Conservation (phyloP, 495 filamentous ascomycete genomes). For the Aspergillus bridgeri region DNA sequence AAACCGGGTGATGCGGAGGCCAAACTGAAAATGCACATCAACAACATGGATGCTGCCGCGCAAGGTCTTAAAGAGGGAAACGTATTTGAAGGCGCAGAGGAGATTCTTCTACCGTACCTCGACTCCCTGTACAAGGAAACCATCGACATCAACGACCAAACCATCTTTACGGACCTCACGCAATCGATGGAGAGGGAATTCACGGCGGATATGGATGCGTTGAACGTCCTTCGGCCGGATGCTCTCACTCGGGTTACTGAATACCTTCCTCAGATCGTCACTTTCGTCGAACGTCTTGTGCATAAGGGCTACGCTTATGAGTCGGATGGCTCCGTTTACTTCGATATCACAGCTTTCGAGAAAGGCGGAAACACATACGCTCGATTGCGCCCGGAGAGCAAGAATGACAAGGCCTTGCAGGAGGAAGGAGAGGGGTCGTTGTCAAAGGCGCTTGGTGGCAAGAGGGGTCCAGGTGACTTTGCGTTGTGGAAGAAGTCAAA, state of each 20-base stretch:
- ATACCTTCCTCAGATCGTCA: conserved; percentile 79
- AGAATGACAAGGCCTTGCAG: conserved; percentile 73
- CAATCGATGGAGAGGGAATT: conserved; percentile 80
- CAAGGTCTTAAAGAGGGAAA: conserved; percentile 47
- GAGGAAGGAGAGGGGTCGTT: conserved; percentile 90
- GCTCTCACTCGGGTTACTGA: conserved; percentile 84
- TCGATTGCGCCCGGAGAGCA: conserved; percentile 80
- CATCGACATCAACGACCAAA: conserved; percentile 71
- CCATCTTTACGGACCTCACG: conserved; percentile 77
- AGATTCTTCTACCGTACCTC: conserved; percentile 81
- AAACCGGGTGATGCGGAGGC: conserved; percentile 71
- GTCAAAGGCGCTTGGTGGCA: conserved; percentile 62
- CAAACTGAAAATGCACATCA: conserved; percentile 92
- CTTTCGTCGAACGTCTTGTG: conserved; percentile 73
- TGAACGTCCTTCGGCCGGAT: conserved; percentile 84
- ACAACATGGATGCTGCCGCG: conserved; percentile 63
- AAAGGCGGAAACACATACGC: conserved; percentile 79
- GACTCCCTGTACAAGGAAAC: conserved; percentile 71
- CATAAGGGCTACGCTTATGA: conserved; percentile 82
- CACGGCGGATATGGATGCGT: conserved; percentile 73
- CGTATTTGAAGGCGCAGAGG: conserved; percentile 52
- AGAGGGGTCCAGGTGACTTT: conserved; percentile 77
- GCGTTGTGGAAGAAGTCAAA: conserved; percentile 94
- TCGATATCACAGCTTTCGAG: conserved; percentile 88
- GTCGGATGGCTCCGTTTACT: conserved; percentile 89